Percentiles rank a stretch among this genome's conserved stretches.
Conservation (phyloP, 768 basidiomycete species). For the Amanita pseudoporphyria region DNA sequence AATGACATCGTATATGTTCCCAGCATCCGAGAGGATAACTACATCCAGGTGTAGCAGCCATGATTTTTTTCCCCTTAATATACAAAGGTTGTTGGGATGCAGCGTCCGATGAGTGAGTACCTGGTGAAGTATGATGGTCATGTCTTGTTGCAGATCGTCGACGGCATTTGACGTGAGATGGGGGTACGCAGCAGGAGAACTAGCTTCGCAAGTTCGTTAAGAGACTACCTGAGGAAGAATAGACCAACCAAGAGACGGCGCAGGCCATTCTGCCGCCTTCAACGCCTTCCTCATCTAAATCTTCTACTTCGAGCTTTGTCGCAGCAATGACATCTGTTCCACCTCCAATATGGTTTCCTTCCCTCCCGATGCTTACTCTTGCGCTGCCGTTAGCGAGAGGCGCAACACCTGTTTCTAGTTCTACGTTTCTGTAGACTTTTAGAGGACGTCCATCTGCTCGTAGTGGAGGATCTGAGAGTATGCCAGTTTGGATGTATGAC, state of each 20-base stretch:
- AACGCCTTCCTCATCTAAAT: slow-evolving; percentile 33
- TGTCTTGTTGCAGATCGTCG: slow-evolving; percentile 71
- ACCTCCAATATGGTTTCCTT: slow-evolving; percentile 41
- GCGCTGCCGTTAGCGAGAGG: slow-evolving; percentile 85
- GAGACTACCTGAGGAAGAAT: background rate
- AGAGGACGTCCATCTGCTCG: slow-evolving; percentile 70
- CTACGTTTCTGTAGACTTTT: slow-evolving; percentile 55
- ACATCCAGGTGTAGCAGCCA: slow-evolving; percentile 75
- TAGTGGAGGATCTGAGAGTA: slow-evolving; percentile 48
- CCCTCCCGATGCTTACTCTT: slow-evolving; percentile 57
- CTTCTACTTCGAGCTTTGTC: slow-evolving; percentile 71
- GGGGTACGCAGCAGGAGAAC: slow-evolving; percentile 78
- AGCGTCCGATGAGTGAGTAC: slow-evolving; percentile 60
- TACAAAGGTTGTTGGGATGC: slow-evolving; percentile 54
- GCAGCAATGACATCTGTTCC: slow-evolving; percentile 78
- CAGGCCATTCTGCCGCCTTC: slow-evolving; percentile 58
- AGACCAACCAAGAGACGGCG: slow-evolving; percentile 66
- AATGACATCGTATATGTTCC: slow-evolving; percentile 68
- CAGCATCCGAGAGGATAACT: slow-evolving; percentile 64
- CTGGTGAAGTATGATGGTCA: slow-evolving; percentile 51
- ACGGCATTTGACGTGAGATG: slow-evolving; percentile 49
- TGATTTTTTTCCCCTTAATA: slow-evolving; percentile 49
- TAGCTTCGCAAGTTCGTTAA: slow-evolving; percentile 29
- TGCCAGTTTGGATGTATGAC: slow-evolving; percentile 62
- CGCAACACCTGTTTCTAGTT: slow-evolving; percentile 68